Evolutionary conservation across 129 eudicot genomes (phyloP), one percentile per base, ranked within the genome.

Genomic region (Flaveria sonorensis): DNA sequence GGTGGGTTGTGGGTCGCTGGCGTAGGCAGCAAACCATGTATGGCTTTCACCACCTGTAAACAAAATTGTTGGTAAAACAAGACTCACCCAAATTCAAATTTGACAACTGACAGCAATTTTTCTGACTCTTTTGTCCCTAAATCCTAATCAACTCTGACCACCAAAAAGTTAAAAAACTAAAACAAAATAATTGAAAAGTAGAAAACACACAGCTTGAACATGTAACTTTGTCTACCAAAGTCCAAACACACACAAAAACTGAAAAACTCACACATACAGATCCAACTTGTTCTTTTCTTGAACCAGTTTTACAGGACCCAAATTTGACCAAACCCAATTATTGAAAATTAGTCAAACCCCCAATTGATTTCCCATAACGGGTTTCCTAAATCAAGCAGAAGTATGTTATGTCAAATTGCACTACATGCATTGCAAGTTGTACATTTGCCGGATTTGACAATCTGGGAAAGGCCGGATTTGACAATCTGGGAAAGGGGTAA

Each of bases 1-100:
- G 72, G 83, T 19, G 84, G 86, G 69, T 85, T 88, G 23, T 73
- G 61, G 6, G 82, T 46, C 43, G 23, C 76, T 3, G 47, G 75
- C 21, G 6, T 18, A 3, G 91, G 87, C 40, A 95, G 80, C 80
- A 92, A 83, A 59, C 90, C 89, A 43, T 77, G 81, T 61, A 95
- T 84, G 64, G 92, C 95, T 84, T 89, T 95, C 77, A 90, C 81
- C 28, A 95, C 95, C 99, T 95, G 99, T 82, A 84, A 84, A 78
- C 86, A 76, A 86, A 83, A 84, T 42, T 62, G 80, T 74, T 67
- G 84, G 84, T 81, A 67, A 81, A 81, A 74, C 80, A 74, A 66
- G 84, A 68, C 76, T 81, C 84, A 13, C 80, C 84, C 46, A 81
- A 80, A 43, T 71, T 79, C 46, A 30, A 28, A 72, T 52, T 24